Percentiles rank a stretch among this genome's conserved stretches.
These are phyloP conservation scores for Hirsutella thompsonii DNA, from an alignment of 2,329 filamentous ascomycete genomes.

Conservation along the genomic window DNA sequence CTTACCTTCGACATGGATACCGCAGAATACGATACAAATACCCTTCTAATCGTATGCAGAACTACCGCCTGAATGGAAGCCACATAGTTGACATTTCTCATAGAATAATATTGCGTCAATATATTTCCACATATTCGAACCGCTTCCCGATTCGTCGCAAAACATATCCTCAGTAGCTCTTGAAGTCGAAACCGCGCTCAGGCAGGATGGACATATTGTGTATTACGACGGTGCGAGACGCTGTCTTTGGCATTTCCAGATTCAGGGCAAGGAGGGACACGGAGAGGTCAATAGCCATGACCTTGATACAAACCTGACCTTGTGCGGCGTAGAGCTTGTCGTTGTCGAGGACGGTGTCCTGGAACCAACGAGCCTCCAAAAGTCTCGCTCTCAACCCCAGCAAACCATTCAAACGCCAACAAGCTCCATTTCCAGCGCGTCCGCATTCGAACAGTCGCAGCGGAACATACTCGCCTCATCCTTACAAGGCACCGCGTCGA, in stretches of 20 bases:
- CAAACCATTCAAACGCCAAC: slow-evolving; percentile 31
- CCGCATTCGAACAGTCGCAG: slow-evolving; percentile 23
- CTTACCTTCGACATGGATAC: slow-evolving; percentile 44
- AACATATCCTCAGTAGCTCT: slow-evolving; percentile 31
- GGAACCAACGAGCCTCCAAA: slow-evolving; percentile 35
- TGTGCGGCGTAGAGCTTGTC: slow-evolving; percentile 28
- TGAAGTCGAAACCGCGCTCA: slow-evolving; percentile 37
- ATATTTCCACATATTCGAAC: slow-evolving; percentile 42
- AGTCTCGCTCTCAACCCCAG: slow-evolving; percentile 21
- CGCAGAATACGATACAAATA: slow-evolving; percentile 51
- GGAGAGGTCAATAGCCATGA: slow-evolving; percentile 9
- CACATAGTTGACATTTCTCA: slow-evolving; percentile 5
- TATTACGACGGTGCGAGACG: slow-evolving; percentile 36
- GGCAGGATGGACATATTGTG: slow-evolving; percentile 39
- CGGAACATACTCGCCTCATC: slow-evolving; percentile 9
- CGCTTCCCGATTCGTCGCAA: slow-evolving; percentile 27
- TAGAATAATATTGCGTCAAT: slow-evolving; percentile 46
- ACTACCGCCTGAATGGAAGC: neutral
- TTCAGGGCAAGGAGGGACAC: slow-evolving; percentile 27
- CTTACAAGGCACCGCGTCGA: slow-evolving; percentile 2
- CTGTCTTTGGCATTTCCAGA: slow-evolving; percentile 41
- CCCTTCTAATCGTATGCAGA: slow-evolving; percentile 39
- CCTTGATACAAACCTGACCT: slow-evolving; percentile 28
- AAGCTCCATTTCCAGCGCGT: slow-evolving; percentile 29
- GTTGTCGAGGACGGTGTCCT: slow-evolving; percentile 36